Conservation (phyloP, 2,329 filamentous ascomycete genomes). For the Colletotrichum spaethianum region DNA sequence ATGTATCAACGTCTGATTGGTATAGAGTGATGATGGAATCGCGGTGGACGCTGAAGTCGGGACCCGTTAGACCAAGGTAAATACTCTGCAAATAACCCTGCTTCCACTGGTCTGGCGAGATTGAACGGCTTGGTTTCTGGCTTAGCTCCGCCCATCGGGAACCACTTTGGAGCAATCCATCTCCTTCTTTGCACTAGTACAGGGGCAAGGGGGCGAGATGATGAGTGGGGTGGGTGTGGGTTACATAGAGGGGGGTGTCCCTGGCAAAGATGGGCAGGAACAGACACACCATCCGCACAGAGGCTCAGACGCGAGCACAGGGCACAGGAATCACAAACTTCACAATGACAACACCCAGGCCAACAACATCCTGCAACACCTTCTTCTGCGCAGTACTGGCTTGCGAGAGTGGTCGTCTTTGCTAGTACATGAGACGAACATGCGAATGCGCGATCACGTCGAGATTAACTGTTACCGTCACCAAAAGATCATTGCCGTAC, state of each 20-base stretch:
- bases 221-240: slow-evolving; percentile 19
- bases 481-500: not conserved
- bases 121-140: slow-evolving; percentile 47
- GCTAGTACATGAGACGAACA: slow-evolving; percentile 8
- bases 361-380: slow-evolving; percentile 18
- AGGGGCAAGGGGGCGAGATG: slow-evolving; percentile 38
- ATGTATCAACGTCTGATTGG: not conserved
- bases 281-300: not conserved
- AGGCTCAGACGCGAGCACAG: not conserved
- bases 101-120: slow-evolving; percentile 44
- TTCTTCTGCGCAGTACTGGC: not conserved
- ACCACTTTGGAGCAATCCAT: slow-evolving; percentile 38
- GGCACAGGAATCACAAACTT: not conserved
- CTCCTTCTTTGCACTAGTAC: slow-evolving; percentile 29
- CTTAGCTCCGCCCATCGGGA: slow-evolving; percentile 38
- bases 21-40: slow-evolving; percentile 24
- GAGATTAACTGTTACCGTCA: not conserved
- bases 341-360: not conserved
- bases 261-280: not conserved
- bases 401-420: not conserved
- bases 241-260: not conserved
- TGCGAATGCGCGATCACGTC: not conserved
- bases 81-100: slow-evolving; percentile 25
- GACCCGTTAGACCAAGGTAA: slow-evolving; percentile 26
- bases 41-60: slow-evolving; percentile 12